phyloP scores from a whole-genome alignment of 1,139 yeast species.

The Diutina neorugosa region DNA sequence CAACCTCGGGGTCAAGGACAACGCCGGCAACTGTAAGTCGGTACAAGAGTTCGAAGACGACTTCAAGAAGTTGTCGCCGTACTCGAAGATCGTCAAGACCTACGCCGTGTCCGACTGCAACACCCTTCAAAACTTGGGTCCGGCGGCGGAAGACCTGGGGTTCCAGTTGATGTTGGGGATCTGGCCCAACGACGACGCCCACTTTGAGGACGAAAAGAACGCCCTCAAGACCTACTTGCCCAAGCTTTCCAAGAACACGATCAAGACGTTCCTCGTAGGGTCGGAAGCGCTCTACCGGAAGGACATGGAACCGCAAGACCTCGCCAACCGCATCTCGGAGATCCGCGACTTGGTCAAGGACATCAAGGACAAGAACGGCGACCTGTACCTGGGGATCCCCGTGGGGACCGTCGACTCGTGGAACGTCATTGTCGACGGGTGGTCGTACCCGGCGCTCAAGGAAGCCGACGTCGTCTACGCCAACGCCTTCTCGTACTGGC shows the following conservation, averaged over 20 bases:
- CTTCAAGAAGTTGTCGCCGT: conserved; percentile 39
- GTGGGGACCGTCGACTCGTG: conserved; percentile 96
- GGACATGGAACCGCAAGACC: conserved; percentile 58
- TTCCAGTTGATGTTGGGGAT: conserved; percentile 70
- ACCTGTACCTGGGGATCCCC: conserved; percentile 54
- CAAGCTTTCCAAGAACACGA: conserved; percentile 48
- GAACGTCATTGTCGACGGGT: conserved; percentile 81
- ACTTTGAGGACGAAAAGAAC: conserved; percentile 54
- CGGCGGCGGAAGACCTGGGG: conserved; percentile 70
- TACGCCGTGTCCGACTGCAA: conserved; percentile 85
- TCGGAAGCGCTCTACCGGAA: conserved; percentile 86
- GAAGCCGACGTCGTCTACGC: conserved; percentile 81
- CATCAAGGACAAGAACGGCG: conserved; percentile 71
- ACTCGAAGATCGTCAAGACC: conserved; percentile 58
- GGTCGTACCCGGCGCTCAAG: conserved; percentile 52
- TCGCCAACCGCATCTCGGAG: conserved; percentile 51
- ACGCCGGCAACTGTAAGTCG: conserved; percentile 60
- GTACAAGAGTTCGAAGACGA: conserved; percentile 57
- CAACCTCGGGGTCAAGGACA: conserved; percentile 70
- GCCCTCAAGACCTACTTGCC: conserved; percentile 68
- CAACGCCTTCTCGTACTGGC: conserved; percentile 98
- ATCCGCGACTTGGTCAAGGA: conserved; percentile 43
- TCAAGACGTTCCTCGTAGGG: conserved; percentile 73
- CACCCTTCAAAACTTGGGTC: conserved; percentile 71
- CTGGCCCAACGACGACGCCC: conserved; percentile 81